Evolutionary conservation across 768 basidiomycete species (phyloP), one percentile per base, ranked within the genome.

Genomic region (Mrakia hoshinonis): DNA sequence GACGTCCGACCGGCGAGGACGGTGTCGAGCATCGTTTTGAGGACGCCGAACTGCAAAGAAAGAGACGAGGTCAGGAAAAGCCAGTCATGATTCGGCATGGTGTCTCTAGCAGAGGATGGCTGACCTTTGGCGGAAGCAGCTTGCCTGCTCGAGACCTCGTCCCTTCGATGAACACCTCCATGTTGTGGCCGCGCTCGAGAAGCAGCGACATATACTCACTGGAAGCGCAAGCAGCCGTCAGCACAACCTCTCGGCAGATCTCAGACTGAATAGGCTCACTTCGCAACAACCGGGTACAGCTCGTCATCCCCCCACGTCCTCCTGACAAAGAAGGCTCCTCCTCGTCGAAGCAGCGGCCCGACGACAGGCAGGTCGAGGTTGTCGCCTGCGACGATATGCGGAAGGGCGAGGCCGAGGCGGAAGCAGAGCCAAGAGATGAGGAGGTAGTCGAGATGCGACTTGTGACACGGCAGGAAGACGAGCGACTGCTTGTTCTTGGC

Each of bases 281-380:
- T 69, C 6, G 68, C 67, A 20, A 64, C 51, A 34, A 52, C 51
- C 1, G 52, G 52, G 20, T 65, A 69, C 13, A 65, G 48, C 38
- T 51, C 24, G 31, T 69, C 68, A 24, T 65, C 67, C 10, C 62
- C 67, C 48, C 49, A 69, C 1, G 36, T 36, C 20, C 76, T 18
- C 4, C 75, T 63, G 38, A 77, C 75, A 68, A 74, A 77, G 48
- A 77, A 65, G 0, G 76, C 76, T 4, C 76, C 76, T 43, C 76
- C 73, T 15, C 72, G 69, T 3, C 70, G 63, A 3, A 77, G 63
- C 9, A 61, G 52, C 0, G 70, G 67, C 9, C 76, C 76, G 31
- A 77, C 60, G 39, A 77, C 63, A 3, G 76, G 75, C 55, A 77
- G 63, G 67, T 77, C 75, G 36, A 77, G 74, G 68, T 77, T 77